Evolutionary conservation across 176 grass and related monocot species (phyloP), one percentile per base, ranked within the genome.

Genomic region (Paspalum vaginatum): DNA sequence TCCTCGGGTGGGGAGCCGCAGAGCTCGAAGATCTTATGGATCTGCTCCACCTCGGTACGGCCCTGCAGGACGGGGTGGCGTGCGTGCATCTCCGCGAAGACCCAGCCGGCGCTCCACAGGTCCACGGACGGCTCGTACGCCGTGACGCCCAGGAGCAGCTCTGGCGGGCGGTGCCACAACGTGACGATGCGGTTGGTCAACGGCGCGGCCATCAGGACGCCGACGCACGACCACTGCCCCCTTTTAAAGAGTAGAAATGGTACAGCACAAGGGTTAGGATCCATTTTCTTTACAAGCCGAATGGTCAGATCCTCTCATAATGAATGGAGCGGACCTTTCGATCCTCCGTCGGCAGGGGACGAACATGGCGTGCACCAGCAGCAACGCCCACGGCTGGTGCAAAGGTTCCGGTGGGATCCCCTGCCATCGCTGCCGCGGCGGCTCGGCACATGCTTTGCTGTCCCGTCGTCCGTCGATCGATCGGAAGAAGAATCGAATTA

Each of bases 311-410:
- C n/a, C n/a, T n/a, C n/a, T n/a, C n/a, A n/a, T n/a, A n/a, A n/a
- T n/a, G n/a, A n/a, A n/a, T n/a, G n/a, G n/a, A n/a, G n/a, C n/a
- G n/a, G n/a, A n/a, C n/a, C n/a, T n/a, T n/a, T n/a, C n/a, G n/a
- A n/a, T n/a, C n/a, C n/a, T n/a, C n/a, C n/a, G n/a, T n/a, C n/a
- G n/a, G n/a, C n/a, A n/a, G n/a, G n/a, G n/a, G n/a, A n/a, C n/a
- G n/a, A n/a, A n/a, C n/a, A n/a, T n/a, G n/a, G n/a, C 95, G 74
- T 98, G 71, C 53, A 94, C 85, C 26, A 98, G 81, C 43, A 98
- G 95, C 32, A 92, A 98, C 26, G 95, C 95, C 95, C 95, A 98
- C 1, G 95, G 95, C 68, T 98, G 95, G 69, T 98, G 95, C 95
- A 94, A 9, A 92, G 85, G 74, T 94, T 98, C 14, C 66, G 75